Conservation (phyloP, 2,329 filamentous ascomycete species). For the Alternaria novae-zelandiae region DNA sequence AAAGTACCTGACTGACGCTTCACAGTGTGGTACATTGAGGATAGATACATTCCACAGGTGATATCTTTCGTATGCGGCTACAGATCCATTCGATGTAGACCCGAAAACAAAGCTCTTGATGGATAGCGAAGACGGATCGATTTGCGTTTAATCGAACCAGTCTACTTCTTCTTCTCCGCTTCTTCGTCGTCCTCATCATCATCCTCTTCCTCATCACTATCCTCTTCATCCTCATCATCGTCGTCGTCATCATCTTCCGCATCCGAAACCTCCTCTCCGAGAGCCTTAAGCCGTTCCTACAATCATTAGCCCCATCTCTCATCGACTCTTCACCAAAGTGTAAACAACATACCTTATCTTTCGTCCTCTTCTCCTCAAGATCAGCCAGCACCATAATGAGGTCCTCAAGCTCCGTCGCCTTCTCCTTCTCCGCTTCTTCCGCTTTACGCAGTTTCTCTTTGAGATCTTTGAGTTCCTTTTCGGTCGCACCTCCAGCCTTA, state of each 20-base stretch:
- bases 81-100: too few relatives aligned
- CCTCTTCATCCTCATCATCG: constrained; percentile 24
- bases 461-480: constrained; percentile 49
- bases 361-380: constrained; percentile 53
- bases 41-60: too few relatives aligned
- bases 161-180: background rate
- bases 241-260: constrained; percentile 48
- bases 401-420: constrained; percentile 56
- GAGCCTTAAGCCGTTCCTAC: constrained; percentile 56
- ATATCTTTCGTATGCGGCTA: too few relatives aligned
- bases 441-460: constrained; percentile 53
- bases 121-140: background rate
- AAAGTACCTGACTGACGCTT: too few relatives aligned
- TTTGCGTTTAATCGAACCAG: fast-evolving
- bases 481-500: background rate
- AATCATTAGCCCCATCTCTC: background rate
- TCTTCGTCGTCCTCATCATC: background rate
- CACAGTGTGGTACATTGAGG: too few relatives aligned
- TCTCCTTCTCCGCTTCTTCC: constrained; percentile 47
- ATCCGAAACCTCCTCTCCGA: constrained; percentile 53
- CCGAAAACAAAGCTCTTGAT: too few relatives aligned
- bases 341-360: constrained; percentile 43
- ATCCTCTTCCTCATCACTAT: constrained; percentile 5
- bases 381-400: constrained; percentile 57
- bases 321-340: background rate